These are phyloP conservation scores for Sporobolomyces roseus DNA, from an alignment of 768 basidiomycete genomes.

Conservation along the genomic window DNA sequence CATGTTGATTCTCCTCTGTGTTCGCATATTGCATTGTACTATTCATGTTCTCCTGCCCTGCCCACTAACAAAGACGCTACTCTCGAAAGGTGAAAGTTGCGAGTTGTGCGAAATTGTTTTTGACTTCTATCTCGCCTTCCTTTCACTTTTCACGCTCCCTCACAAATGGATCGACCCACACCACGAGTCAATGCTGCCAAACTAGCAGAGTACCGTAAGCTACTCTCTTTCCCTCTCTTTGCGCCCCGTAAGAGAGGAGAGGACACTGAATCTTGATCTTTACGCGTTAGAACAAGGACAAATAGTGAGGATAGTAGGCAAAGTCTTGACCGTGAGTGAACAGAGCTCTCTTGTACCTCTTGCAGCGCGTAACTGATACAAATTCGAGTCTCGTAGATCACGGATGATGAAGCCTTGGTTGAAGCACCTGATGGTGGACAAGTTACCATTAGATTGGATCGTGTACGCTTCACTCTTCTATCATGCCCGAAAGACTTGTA, in stretches of 20 bases:
- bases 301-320: constrained; percentile 4
- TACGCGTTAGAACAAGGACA: not conserved
- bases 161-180: constrained; percentile 37
- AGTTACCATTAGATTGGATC: constrained; percentile 17
- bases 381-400: not conserved
- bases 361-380: not conserved
- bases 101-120: too few relatives aligned
- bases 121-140: too few relatives aligned
- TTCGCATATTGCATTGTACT: too few relatives aligned
- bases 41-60: too few relatives aligned
- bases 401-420: constrained; percentile 13
- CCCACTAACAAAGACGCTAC: too few relatives aligned
- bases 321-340: constrained; percentile 7
- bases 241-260: not conserved
- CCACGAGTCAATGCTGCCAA: constrained; percentile 32
- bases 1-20: too few relatives aligned
- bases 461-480: not conserved
- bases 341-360: not conserved
- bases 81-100: too few relatives aligned
- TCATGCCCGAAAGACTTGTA: not conserved
- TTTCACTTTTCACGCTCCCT: too few relatives aligned
- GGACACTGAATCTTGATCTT: not conserved
- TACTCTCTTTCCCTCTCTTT: not conserved
- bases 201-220: constrained; percentile 18
- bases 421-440: constrained; percentile 22